Conservation (phyloP, 768 basidiomycete species). For the Pleurotus tuoliensis region DNA sequence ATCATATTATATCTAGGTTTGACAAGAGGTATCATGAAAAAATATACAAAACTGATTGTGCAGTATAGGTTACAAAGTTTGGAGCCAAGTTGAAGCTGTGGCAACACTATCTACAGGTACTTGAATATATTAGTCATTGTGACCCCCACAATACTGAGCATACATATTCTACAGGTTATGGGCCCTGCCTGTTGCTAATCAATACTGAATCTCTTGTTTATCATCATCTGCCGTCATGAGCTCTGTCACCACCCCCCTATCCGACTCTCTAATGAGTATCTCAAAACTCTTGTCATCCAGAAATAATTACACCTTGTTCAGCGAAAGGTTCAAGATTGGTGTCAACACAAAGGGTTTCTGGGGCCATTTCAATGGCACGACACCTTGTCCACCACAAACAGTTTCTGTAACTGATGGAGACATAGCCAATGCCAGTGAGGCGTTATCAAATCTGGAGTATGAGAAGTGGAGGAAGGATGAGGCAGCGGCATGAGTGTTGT, state of each 20-base stretch:
- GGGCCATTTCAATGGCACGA: slow-evolving; percentile 23
- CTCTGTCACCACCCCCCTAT: slow-evolving; percentile 15
- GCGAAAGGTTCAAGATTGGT: slow-evolving; percentile 19
- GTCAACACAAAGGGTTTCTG: slow-evolving; percentile 24
- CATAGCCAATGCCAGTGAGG: neutral
- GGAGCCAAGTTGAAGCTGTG: no score
- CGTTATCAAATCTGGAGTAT: neutral
- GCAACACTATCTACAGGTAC: no score
- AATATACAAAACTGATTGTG: no score
- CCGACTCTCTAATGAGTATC: slow-evolving; percentile 20
- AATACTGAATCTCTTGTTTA: no score
- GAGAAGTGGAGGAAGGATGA: slow-evolving; percentile 31
- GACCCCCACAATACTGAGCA: no score
- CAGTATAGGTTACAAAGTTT: no score
- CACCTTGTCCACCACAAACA: slow-evolving; percentile 7
- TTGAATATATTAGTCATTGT: no score
- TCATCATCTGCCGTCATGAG: neutral
- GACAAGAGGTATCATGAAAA: no score
- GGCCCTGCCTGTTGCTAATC: slow-evolving; percentile 11
- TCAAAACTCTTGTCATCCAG: slow-evolving; percentile 28
- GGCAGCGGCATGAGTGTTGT: slow-evolving; percentile 22
- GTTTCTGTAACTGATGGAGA: neutral
- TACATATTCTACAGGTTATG: slow-evolving; percentile 9
- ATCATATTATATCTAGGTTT: no score
- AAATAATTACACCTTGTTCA: slow-evolving; percentile 27